Conservation (phyloP, 164 flowering plant genomes). For the Vitis labrusca region DNA sequence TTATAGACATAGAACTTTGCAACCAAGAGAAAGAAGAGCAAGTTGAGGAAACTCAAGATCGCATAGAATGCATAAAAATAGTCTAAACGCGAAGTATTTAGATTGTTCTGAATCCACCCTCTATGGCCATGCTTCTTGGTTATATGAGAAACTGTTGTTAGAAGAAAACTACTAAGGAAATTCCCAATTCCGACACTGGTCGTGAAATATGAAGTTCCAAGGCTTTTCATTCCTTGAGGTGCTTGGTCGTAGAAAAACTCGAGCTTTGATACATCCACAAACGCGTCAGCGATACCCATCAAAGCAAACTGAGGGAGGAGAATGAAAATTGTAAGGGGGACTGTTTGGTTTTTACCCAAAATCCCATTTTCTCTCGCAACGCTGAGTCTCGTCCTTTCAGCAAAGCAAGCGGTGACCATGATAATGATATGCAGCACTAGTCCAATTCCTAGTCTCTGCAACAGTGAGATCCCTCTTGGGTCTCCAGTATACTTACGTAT, state of each 20-base stretch:
- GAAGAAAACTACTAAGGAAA: conserved; percentile 51
- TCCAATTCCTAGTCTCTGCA: conserved; percentile 70
- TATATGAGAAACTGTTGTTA: conserved; percentile 36
- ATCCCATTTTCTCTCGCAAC: conserved; percentile 38
- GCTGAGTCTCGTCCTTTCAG: conserved; percentile 46
- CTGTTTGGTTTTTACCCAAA: conserved; percentile 10
- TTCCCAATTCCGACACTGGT: conserved; percentile 52
- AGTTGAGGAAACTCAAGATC: conserved; percentile 41
- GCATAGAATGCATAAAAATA: conserved; percentile 52
- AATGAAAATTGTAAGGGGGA: conserved; percentile 49
- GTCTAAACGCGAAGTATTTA: conserved; percentile 60
- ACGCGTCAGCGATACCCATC: conserved; percentile 55
- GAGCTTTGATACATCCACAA: conserved; percentile 54
- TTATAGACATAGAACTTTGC: conserved; percentile 50
- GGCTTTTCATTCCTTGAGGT: conserved; percentile 64
- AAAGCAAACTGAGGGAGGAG: conserved; percentile 61
- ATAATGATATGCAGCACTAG: conserved; percentile 44
- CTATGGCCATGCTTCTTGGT: conserved; percentile 36
- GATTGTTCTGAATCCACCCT: conserved; percentile 59
- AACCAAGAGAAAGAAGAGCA: conserved; percentile 39
- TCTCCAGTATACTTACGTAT: conserved; percentile 43
- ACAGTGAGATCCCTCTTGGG: conserved; percentile 66
- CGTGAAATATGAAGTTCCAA: conserved; percentile 59
- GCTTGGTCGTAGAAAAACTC: conserved; percentile 79
- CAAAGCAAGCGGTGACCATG: conserved; percentile 42